Evolutionary conservation across 139 green algal species (phyloP), one percentile per base, ranked within the genome.

Genomic region (Coccomyxa sp.): DNA sequence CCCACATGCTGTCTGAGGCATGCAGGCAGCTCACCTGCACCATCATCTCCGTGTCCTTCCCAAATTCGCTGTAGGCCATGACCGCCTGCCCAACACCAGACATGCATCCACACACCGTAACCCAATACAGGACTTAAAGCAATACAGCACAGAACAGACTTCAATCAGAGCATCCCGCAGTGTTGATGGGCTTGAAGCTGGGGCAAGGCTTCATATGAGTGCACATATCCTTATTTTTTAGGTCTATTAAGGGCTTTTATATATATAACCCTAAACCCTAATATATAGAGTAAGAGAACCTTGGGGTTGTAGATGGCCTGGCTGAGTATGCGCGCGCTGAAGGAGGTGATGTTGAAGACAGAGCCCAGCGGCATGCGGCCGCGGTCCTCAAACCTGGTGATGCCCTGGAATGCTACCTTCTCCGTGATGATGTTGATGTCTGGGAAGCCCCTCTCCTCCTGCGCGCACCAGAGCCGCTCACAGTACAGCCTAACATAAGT

Each of bases 381-480:
- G 18, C 89, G 80, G 85, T 95, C 90, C 81, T 95, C 92, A 83
- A 95, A 95, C 0, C 92, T 82, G 0, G 92, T 95, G 14, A 90
- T 45, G 28, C 84, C 88, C 31, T 79, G 57, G 81, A 77, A 77
- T 10, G 67, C 82, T 4, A 91, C 85, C 85, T 90, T 92, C 81
- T 93, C 89, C 81, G 79, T 88, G 27, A 94, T 81, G 85, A 94
- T 91, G 85, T 89, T 90, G 82, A 94, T 93, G 78, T 86, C 82
- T 58, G 87, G 89, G 15, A 81, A 83, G n/a, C 75, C 59, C 18
- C 68, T 58, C 67, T 90, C 88, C 84, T 90, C 81, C 38, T 77
- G 28, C 30, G 13, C 13, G 14, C 45, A 71, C 63, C 63, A 71
- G 9, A 51, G 38, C 38, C 3, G 38, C 38, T 51, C 38, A 51